Base-by-base conservation (phyloP, 495 filamentous ascomycete genomes). In the Penicillium goetzii region DNA sequence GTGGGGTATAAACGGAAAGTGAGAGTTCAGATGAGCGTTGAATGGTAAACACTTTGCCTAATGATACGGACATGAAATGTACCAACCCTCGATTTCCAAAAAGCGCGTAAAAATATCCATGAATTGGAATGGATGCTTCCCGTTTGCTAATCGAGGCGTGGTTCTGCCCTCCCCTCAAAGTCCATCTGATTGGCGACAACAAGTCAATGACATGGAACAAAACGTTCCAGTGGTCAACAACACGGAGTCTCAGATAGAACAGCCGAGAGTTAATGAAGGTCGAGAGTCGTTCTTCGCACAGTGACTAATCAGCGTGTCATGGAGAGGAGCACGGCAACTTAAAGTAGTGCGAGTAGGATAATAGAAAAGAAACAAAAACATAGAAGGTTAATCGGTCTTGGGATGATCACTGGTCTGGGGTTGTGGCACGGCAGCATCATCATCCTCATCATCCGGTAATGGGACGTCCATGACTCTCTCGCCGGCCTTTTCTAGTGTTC, bases 241-340 rank as follows among this genome's bases (percentile, higher is more conserved):
- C 49, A 54, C 60, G 56, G 55, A 68, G 66, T 78, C 69, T 72
- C 74, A 71, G 64, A 63, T 30, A 60, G 51, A 68, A 23, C 36
- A 25, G 38, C 49, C 64, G 66, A 68, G 71, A 69, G 76, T 79
- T 75, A 66, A 69, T 33, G 65, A 77, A 77, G 55, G 74, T 69
- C 76, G 75, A 75, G 64, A 60, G 62, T 91, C 75, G 64, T 82
- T 97, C 83, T 97, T 81, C 90, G 93, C 92, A 95, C 88, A 87
- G 84, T 90, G 92, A 96, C 93, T 92, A 85, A 94, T 92, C 85
- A 87, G 84, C 90, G 92, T 85, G 80, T 83, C 87, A 94, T 87
- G 81, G 89, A 80, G 67, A 84, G 78, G 81, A 80, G 71, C 80
- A 85, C 91, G 92, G 81, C 89, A 96, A 93, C 93, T 97, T 86